phyloP scores from a whole-genome alignment of 2,329 filamentous ascomycete species.

The Colletotrichum acutatum region DNA sequence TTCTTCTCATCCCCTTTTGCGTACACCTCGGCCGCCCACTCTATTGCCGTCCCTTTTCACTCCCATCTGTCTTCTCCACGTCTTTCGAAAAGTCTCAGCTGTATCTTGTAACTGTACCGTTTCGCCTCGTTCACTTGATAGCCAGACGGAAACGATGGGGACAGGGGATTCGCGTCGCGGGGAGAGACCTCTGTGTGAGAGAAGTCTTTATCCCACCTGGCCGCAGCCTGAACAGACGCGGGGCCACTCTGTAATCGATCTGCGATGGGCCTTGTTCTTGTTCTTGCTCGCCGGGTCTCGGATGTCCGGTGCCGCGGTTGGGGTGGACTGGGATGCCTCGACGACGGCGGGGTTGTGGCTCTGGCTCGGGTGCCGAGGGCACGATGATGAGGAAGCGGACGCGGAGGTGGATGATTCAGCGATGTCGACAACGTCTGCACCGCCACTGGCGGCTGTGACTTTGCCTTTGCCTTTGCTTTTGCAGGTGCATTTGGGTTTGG shows the following conservation, averaged over 20 bases:
- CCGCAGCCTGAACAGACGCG: constrained; percentile 15
- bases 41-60: neutral
- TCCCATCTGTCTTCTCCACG: neutral
- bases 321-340: constrained; percentile 5
- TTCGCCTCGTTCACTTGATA: neutral
- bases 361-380: neutral
- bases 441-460: neutral
- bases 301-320: neutral
- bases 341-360: neutral
- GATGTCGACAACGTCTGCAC: neutral
- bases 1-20: neutral
- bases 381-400: neutral
- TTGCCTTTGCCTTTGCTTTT: neutral
- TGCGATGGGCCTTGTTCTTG: constrained; percentile 1
- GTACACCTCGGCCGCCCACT: neutral
- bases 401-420: constrained; percentile 1
- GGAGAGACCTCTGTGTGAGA: no score
- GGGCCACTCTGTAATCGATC: constrained; percentile 6
- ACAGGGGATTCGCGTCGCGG: neutral
- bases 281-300: neutral
- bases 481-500: neutral
- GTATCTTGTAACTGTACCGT: neutral
- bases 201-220: neutral
- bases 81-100: neutral
- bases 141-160: no score